These are phyloP conservation scores for Lanmaoa rubissima DNA, from an alignment of 768 basidiomycete genomes.

Conservation along the genomic window DNA sequence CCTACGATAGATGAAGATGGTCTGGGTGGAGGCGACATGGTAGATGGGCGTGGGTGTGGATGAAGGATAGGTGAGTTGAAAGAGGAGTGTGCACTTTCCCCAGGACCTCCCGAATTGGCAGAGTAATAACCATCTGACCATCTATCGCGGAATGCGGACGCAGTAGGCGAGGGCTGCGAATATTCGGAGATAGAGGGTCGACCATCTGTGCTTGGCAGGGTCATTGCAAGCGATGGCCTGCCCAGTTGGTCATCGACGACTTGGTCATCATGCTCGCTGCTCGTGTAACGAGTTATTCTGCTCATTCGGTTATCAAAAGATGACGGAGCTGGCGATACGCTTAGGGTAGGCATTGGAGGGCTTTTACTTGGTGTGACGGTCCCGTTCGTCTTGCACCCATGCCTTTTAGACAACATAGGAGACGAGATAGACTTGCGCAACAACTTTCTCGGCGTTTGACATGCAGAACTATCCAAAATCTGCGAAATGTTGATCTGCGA, in stretches of 20 bases:
- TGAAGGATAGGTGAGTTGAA: conserved; percentile 22
- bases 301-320: conserved; percentile 28
- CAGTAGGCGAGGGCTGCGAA: conserved; percentile 70
- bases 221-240: conserved; percentile 51
- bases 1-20: conserved; percentile 60
- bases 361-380: conserved; percentile 35
- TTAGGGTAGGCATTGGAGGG: conserved; percentile 42
- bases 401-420: conserved; percentile 47
- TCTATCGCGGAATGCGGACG: conserved; percentile 75
- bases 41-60: conserved; percentile 22
- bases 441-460: conserved; percentile 15
- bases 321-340: conserved; percentile 30
- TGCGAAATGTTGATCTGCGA: conserved; percentile 55
- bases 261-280: conserved; percentile 41
- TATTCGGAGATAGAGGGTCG: conserved; percentile 65
- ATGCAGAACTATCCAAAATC: background rate
- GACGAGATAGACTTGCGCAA: conserved; percentile 55
- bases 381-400: conserved; percentile 34
- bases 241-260: conserved; percentile 26
- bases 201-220: conserved; percentile 38
- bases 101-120: conserved; percentile 21
- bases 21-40: conserved; percentile 58
- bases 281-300: conserved; percentile 33
- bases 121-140: conserved; percentile 36
- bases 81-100: conserved; percentile 14